Conservation (phyloP, 1,284 basidiomycete genomes). For the Moesziomyces aphidis region DNA sequence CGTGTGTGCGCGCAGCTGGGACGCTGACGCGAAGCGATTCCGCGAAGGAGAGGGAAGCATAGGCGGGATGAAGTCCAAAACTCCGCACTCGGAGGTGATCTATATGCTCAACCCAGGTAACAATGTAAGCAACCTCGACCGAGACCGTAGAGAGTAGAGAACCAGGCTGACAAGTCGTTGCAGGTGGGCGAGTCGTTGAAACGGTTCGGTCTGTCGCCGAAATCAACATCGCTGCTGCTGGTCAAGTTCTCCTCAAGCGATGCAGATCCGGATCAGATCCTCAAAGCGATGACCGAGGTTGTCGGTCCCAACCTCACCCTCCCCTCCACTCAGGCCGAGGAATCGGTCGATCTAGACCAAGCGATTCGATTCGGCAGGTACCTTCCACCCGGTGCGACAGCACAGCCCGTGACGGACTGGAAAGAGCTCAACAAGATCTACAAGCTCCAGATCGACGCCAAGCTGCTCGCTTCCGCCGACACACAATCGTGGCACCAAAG, state of each 20-base stretch:
- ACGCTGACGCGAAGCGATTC: slow-evolving; percentile 10
- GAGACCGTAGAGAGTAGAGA: not conserved
- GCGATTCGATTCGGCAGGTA: slow-evolving; percentile 19
- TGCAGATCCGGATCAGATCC: slow-evolving; percentile 12
- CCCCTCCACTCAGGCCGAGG: not conserved
- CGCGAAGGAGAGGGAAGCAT: slow-evolving; percentile 33
- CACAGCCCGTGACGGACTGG: slow-evolving; percentile 38
- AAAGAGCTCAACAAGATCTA: slow-evolving; percentile 52
- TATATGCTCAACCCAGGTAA: slow-evolving; percentile 46
- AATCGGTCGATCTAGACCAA: slow-evolving; percentile 24
- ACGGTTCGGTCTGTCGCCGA: slow-evolving; percentile 40
- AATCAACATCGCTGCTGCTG: slow-evolving; percentile 34
- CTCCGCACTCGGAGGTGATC: slow-evolving; percentile 48
- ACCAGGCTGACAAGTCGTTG: no score
- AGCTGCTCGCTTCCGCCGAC: slow-evolving; percentile 6
- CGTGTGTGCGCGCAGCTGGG: slow-evolving; percentile 36
- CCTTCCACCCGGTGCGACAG: not conserved
- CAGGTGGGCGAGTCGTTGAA: slow-evolving; percentile 51
- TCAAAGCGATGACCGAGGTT: slow-evolving; percentile 33
- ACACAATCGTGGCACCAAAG: not conserved
- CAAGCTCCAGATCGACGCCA: slow-evolving; percentile 39
- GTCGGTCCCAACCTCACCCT: slow-evolving; percentile 20
- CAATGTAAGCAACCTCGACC: slow-evolving; percentile 20
- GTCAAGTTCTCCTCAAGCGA: slow-evolving; percentile 30
- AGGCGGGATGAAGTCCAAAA: slow-evolving; percentile 51